Percentiles rank a stretch among this genome's conserved stretches.
Evolutionary conservation across 805 yeast species (phyloP).

Genomic region (Aciculoconidium aculeatum): DNA sequence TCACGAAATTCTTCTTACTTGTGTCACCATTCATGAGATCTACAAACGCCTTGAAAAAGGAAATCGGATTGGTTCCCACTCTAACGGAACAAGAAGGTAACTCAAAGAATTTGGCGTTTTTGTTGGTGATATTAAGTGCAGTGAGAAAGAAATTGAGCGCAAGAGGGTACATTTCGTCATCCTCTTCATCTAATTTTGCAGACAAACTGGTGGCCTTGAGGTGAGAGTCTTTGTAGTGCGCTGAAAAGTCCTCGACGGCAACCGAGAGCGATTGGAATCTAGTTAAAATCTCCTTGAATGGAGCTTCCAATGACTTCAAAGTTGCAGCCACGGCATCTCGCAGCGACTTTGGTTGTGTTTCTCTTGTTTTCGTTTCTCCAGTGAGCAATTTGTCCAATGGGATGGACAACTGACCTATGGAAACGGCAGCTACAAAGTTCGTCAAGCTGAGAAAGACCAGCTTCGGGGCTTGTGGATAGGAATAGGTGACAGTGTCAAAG

Average conservation of each 20-base stretch:
- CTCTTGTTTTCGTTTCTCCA: background rate
- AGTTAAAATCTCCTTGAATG: constrained; percentile 1
- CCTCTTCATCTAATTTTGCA: constrained; percentile 11
- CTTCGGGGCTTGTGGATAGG: constrained; percentile 6
- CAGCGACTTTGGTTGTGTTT: background rate
- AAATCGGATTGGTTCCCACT: constrained; percentile 15
- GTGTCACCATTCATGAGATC: constrained; percentile 9
- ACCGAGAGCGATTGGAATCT: constrained; percentile 3
- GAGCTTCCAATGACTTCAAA: constrained; percentile 1
- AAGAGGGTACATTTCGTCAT: constrained; percentile 6
- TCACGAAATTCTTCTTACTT: constrained; percentile 8
- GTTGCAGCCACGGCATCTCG: background rate
- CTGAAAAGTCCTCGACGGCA: constrained; percentile 22
- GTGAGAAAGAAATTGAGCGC: constrained; percentile 21
- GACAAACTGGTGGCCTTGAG: constrained; percentile 17
- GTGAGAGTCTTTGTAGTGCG: constrained; percentile 13
- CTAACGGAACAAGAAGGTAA: constrained; percentile 30
- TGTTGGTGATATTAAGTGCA: constrained; percentile 22
- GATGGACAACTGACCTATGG: constrained; percentile 7
- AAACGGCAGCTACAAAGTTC: constrained; percentile 10
- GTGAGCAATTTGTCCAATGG: constrained; percentile 6
- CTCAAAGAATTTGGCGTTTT: constrained; percentile 25
- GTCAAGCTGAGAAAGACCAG: constrained; percentile 10
- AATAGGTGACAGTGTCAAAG: constrained; percentile 10
- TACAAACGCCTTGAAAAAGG: constrained; percentile 16